Evolutionary conservation across 805 yeast genomes (phyloP), one percentile per base, ranked within the genome.

Genomic region (Candida piceae): DNA sequence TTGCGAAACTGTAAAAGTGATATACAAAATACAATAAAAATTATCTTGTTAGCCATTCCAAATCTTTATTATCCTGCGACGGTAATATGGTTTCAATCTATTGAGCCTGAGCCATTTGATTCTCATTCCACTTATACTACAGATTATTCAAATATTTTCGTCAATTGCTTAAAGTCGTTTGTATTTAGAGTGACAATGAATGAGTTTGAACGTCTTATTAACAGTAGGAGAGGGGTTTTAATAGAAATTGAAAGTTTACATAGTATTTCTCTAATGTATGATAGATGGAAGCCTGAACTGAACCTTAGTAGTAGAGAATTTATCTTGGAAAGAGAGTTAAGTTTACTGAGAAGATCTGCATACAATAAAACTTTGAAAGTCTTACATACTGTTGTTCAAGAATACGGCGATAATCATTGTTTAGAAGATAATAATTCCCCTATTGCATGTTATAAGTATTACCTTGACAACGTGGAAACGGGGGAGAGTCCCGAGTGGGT

Each of bases 231-330:
- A 10, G 17, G 21, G 11, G 25, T 13, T 12, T 12, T 6, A 15
- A 20, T 31, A 7, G 24, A 31, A 31, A 31, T 20, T 13, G 16
- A 31, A 21, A 18, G 16, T 4, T 16, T 31, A 13, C 5, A 20
- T 16, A 15, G 17, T 9, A 13, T 31, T 5, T 19, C 19, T 7
- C 13, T 39, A 16, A 32, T 43, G 16, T 47, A 44, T 32, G 37
- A 40, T 13, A 24, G 44, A 16, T 47, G 48, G 51, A 42, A 39
- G 25, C 41, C 44, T 16, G 44, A 36, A 5, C 40, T 34, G n/a
- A 35, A 45, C 31, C 38, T 41, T 9, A 42, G 39, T 10, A 41
- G 30, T 17, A 44, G 44, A 9, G 48, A 46, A 25, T 36, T 41
- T 16, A 12, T 46, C 19, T 22, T 46, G 23, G 50, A 46, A 11